These are phyloP conservation scores for Rhododendron vialii DNA, from an alignment of 148 eudicot genomes.

Conservation along the genomic window DNA sequence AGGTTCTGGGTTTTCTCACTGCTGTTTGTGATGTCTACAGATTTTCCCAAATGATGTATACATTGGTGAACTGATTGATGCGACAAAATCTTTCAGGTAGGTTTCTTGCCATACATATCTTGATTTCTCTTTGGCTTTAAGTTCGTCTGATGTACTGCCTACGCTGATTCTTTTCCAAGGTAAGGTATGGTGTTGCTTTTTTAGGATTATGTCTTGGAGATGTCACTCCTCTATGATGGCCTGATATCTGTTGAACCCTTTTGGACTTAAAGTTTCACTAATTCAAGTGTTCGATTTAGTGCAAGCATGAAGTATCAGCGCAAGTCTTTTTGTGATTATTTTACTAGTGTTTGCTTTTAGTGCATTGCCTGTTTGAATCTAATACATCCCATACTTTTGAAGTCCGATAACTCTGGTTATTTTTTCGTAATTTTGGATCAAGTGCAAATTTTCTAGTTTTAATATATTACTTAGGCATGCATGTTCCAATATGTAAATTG, in stretches of 20 bases:
- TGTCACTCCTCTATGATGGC: not conserved
- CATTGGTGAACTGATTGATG: constrained; percentile 67
- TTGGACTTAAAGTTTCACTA: not conserved
- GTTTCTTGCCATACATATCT: constrained; percentile 11
- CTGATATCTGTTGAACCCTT: not conserved
- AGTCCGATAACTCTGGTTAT: not conserved
- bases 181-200: not conserved
- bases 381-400: not conserved
- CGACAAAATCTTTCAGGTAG: constrained; percentile 63
- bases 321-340: not conserved
- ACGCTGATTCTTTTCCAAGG: not conserved
- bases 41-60: constrained; percentile 81
- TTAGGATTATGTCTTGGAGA: not conserved
- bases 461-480: not conserved
- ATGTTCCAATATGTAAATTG: not conserved
- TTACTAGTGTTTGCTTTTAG: not conserved
- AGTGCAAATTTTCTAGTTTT: not conserved
- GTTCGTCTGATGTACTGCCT: not conserved
- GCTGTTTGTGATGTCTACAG: constrained; percentile 40
- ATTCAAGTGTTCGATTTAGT: not conserved
- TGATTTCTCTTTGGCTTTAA: not conserved
- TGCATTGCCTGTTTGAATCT: not conserved
- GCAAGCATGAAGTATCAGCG: not conserved
- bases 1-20: constrained; percentile 11
- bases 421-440: not conserved